Conservation (phyloP, 306 rosid species). For the Trifolium repens region DNA sequence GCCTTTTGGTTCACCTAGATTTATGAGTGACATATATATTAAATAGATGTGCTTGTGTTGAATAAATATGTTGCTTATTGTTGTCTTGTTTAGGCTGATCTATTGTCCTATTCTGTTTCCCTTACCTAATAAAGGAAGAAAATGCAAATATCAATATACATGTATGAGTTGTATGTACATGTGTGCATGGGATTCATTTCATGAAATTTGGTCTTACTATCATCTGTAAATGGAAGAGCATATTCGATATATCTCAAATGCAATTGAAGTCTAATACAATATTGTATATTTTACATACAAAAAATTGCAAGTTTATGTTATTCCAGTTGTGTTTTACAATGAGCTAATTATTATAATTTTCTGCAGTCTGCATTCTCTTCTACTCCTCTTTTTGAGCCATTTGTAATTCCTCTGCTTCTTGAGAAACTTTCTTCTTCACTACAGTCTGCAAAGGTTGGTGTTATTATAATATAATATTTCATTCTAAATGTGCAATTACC, state of each 20-base stretch:
- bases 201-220: not conserved
- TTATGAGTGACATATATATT: not conserved
- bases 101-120: constrained; percentile 24
- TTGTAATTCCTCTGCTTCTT: constrained; percentile 84
- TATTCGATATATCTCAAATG: constrained; percentile 31
- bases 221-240: constrained; percentile 20
- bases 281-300: constrained; percentile 38
- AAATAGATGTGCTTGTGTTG: constrained; percentile 7
- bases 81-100: not conserved
- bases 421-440: constrained; percentile 90
- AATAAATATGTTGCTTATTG: not conserved
- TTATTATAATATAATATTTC: constrained; percentile 32
- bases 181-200: constrained; percentile 4
- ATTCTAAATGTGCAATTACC: constrained; percentile 22
- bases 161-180: not conserved
- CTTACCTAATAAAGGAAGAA: constrained; percentile 18
- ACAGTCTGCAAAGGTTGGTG: constrained; percentile 79
- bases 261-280: constrained; percentile 29
- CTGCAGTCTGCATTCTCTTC: constrained; percentile 86
- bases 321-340: constrained; percentile 14
- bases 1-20: not conserved
- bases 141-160: not conserved
- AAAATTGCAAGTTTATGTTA: constrained; percentile 26
- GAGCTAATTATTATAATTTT: constrained; percentile 36
- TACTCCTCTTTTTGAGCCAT: constrained; percentile 80